These are phyloP conservation scores for Saxophila tyrrhenica DNA, from an alignment of 495 filamentous ascomycete genomes.

Conservation along the genomic window DNA sequence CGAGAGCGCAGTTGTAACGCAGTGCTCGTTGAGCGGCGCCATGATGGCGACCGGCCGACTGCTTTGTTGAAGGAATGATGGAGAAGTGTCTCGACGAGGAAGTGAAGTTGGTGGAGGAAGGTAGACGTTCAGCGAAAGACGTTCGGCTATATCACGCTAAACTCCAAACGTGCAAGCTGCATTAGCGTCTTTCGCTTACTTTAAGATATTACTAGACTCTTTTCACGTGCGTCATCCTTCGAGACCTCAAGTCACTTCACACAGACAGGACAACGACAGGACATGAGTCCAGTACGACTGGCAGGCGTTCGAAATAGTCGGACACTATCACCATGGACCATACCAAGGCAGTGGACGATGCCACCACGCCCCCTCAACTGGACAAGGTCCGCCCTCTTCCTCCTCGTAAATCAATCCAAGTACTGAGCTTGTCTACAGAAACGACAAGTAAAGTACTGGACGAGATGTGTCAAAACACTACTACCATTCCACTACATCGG, in stretches of 20 bases:
- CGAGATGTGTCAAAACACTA: slow-evolving; percentile 70
- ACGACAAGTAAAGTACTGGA: slow-evolving; percentile 79
- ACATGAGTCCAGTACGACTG: no score
- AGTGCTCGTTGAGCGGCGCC: slow-evolving; percentile 8
- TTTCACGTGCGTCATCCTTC: no score
- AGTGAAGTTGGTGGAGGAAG: neutral
- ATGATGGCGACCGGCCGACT: slow-evolving; percentile 1
- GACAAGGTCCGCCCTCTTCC: slow-evolving; percentile 8
- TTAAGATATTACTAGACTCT: no score
- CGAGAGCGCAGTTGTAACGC: slow-evolving; percentile 6
- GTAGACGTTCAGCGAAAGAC: no score
- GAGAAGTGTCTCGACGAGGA: neutral
- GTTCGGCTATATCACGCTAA: no score
- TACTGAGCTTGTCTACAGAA: slow-evolving; percentile 2
- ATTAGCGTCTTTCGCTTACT: no score
- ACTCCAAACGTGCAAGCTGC: neutral
- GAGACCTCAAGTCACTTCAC: no score
- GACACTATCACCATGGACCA: neutral
- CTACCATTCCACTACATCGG: slow-evolving; percentile 72
- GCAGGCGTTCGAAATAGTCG: neutral
- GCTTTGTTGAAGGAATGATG: neutral
- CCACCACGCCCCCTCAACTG: neutral
- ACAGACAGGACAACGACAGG: no score
- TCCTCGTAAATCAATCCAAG: neutral
- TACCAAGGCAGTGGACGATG: neutral